phyloP scores from a whole-genome alignment of 257 asterid species.

The Ligustrum vulgare region DNA sequence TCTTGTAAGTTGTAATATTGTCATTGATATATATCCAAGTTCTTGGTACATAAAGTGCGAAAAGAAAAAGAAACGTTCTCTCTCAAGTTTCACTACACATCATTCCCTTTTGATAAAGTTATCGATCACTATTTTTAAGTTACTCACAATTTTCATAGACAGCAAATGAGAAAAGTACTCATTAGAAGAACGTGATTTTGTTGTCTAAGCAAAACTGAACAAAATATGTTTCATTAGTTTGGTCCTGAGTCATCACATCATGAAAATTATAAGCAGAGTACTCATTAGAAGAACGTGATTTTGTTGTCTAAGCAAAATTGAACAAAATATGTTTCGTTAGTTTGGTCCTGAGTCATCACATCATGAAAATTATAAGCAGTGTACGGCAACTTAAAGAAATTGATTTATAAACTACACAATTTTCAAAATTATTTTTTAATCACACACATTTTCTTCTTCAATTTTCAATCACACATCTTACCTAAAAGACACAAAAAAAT shows the following conservation, averaged over 20 bases:
- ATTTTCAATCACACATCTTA: no score
- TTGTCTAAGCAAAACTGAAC: neutral
- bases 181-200: neutral
- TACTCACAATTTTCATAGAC: neutral
- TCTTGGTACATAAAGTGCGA: no score
- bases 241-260: neutral
- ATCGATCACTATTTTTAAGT: no score
- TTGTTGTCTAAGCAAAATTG: neutral
- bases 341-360: neutral
- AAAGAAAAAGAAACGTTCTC: neutral
- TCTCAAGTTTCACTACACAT: neutral
- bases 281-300: no score
- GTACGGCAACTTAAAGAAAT: no score
- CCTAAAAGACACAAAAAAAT: no score
- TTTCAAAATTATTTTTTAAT: no score
- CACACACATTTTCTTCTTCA: no score
- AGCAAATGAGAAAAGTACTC: neutral
- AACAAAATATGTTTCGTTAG: no score
- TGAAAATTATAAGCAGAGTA: neutral
- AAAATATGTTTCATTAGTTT: no score
- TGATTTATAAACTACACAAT: no score
- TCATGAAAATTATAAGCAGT: neutral
- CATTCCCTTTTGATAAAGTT: neutral
- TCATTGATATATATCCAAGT: neutral
- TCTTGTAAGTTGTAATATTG: no score